A percentile compares a stretch with the other conserved stretches of the same genome.
Evolutionary conservation across 345 rosid species (phyloP).

Genomic region (Bretschneidera sinensis): DNA sequence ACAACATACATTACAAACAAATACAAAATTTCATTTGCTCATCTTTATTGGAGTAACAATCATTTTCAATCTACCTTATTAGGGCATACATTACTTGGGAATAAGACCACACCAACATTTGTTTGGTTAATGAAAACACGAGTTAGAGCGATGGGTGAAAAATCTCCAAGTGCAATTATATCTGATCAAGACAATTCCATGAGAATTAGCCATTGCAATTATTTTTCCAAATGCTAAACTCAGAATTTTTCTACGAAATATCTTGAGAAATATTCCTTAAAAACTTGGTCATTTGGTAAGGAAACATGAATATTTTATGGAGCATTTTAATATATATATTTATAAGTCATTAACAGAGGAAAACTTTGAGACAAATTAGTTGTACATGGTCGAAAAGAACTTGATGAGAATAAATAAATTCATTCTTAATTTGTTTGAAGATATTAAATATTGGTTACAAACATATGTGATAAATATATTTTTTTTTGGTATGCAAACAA

Average conservation of each 20-base stretch:
- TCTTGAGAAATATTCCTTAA: not conserved
- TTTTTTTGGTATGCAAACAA: not conserved
- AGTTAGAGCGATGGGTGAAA: not conserved
- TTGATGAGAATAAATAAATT: not conserved
- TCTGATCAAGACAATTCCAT: not conserved
- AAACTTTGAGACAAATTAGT: not conserved
- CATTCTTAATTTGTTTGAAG: not conserved
- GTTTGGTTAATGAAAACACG: not conserved
- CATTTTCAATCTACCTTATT: not conserved
- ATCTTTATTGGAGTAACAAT: not conserved
- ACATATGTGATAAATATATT: not conserved
- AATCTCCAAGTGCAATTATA: not conserved
- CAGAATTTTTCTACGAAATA: no score
- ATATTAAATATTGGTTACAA: not conserved
- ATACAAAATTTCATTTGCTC: not conserved
- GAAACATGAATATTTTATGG: not conserved
- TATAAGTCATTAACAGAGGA: not conserved
- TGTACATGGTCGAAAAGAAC: not conserved
- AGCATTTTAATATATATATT: not conserved
- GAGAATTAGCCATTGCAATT: not conserved
- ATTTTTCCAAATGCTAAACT: not conserved
- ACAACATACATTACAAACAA: constrained; percentile 4
- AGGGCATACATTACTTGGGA: not conserved
- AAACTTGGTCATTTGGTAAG: not conserved
- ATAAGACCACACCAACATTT: not conserved